Conservation (phyloP, 345 rosid species). For the Noccaea caerulescens region DNA sequence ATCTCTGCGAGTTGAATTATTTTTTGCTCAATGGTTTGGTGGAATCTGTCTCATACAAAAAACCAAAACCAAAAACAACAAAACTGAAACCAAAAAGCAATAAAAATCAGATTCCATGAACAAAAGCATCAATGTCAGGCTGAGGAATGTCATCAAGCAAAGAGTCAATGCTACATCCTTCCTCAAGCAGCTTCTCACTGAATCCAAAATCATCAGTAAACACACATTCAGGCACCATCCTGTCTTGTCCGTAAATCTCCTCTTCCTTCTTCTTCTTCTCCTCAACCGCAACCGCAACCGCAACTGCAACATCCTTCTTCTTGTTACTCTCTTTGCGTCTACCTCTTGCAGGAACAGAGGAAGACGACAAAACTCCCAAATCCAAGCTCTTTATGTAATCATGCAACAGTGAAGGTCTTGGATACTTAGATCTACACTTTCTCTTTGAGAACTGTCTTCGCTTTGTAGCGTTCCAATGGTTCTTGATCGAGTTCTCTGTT, state of each 20-base stretch:
- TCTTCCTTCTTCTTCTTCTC: constrained; percentile 25
- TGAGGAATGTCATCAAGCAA: constrained; percentile 68
- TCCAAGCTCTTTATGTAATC: constrained; percentile 92
- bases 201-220: constrained; percentile 63
- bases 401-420: constrained; percentile 74
- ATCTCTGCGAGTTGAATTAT: background rate
- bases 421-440: constrained; percentile 78
- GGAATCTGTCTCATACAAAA: constrained; percentile 15
- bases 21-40: constrained; percentile 13
- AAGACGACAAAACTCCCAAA: constrained; percentile 40
- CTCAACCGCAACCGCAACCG: constrained; percentile 12
- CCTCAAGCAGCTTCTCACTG: constrained; percentile 63
- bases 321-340: constrained; percentile 39
- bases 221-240: constrained; percentile 56
- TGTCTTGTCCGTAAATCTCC: constrained; percentile 44
- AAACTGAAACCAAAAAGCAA: background rate
- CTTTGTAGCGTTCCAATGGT: constrained; percentile 99
- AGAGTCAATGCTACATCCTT: constrained; percentile 65
- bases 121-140: constrained; percentile 43
- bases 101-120: constrained; percentile 43
- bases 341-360: constrained; percentile 41
- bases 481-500: constrained; percentile 98
- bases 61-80: background rate
- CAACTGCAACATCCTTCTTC: constrained; percentile 31
- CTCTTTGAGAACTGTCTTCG: constrained; percentile 86